Conservation (phyloP, 805 yeast species). For the Saccharomycopsis malanga region DNA sequence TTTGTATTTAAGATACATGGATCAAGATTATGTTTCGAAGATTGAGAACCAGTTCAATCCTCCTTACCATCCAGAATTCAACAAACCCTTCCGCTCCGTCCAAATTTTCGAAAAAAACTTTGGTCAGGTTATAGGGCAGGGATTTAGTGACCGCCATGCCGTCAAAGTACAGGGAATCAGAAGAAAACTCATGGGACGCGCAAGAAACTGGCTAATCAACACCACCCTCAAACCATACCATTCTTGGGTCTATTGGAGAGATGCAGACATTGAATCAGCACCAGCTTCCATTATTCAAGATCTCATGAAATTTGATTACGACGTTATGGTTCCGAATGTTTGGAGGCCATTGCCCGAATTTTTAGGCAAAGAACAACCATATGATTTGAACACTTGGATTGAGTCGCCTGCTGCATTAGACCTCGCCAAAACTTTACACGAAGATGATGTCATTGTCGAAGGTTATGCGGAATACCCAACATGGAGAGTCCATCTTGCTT, state of each 20-base stretch:
- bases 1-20: slow-evolving; percentile 66
- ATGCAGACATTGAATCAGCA: slow-evolving; percentile 91
- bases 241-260: slow-evolving; percentile 96
- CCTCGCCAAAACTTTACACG: slow-evolving; percentile 70
- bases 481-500: slow-evolving; percentile 96
- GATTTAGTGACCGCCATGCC: slow-evolving; percentile 89
- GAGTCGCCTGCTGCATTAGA: slow-evolving; percentile 78
- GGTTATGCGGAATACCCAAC: slow-evolving; percentile 97
- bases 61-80: slow-evolving; percentile 49
- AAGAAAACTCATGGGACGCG: slow-evolving; percentile 90
- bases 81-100: slow-evolving; percentile 31
- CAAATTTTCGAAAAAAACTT: slow-evolving; percentile 89
- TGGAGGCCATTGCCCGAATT: slow-evolving; percentile 89
- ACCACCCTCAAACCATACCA: slow-evolving; percentile 88
- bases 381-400: slow-evolving; percentile 80
- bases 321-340: slow-evolving; percentile 90
- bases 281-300: slow-evolving; percentile 84
- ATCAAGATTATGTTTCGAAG: slow-evolving; percentile 41
- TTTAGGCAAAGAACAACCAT: slow-evolving; percentile 79
- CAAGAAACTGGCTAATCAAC: slow-evolving; percentile 87
- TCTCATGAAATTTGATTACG: slow-evolving; percentile 83
- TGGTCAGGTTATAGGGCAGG: slow-evolving; percentile 90
- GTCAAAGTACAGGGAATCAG: slow-evolving; percentile 95
- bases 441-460: slow-evolving; percentile 94
- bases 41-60: neutral